Percentiles rank a stretch among this genome's conserved stretches.
Evolutionary conservation across 495 filamentous ascomycete species (phyloP).

Genomic region (Hypomontagnella monticulosa): DNA sequence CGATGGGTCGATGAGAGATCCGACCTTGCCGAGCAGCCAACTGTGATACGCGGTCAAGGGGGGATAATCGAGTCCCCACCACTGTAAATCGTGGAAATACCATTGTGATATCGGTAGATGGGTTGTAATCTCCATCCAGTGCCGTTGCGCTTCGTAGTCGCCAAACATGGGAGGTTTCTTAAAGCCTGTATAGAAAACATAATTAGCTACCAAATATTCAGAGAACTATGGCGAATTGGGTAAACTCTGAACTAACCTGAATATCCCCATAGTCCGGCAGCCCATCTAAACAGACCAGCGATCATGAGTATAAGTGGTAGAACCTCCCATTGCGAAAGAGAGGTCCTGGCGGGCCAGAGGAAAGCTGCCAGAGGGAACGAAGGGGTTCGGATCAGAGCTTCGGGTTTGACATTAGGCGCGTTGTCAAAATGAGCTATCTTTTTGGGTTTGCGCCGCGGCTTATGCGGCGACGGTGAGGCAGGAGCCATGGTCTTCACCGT

Average conservation of each 20-base stretch:
- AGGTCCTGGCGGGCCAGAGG: constrained; percentile 86
- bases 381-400: constrained; percentile 53
- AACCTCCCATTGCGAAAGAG: constrained; percentile 90
- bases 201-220: constrained; percentile 1
- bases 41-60: constrained; percentile 98
- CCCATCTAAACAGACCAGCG: constrained; percentile 93
- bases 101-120: constrained; percentile 90
- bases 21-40: constrained; percentile 90
- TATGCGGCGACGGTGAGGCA: constrained; percentile 56
- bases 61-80: constrained; percentile 98
- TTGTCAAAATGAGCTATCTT: constrained; percentile 47
- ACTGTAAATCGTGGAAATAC: constrained; percentile 96
- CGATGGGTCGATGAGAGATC: constrained; percentile 75
- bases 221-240: neutral
- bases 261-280: constrained; percentile 90
- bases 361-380: constrained; percentile 90
- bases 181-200: constrained; percentile 63
- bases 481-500: constrained; percentile 55
- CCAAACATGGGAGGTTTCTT: constrained; percentile 89
- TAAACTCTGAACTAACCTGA: constrained; percentile 67
- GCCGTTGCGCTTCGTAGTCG: constrained; percentile 95
- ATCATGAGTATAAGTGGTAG: constrained; percentile 88
- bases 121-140: constrained; percentile 98
- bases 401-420: constrained; percentile 38
- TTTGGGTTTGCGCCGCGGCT: constrained; percentile 61